Percentiles rank a stretch among this genome's conserved stretches.
Conservation (phyloP, 352 stramenopile species). For the Discostella stelligera region DNA sequence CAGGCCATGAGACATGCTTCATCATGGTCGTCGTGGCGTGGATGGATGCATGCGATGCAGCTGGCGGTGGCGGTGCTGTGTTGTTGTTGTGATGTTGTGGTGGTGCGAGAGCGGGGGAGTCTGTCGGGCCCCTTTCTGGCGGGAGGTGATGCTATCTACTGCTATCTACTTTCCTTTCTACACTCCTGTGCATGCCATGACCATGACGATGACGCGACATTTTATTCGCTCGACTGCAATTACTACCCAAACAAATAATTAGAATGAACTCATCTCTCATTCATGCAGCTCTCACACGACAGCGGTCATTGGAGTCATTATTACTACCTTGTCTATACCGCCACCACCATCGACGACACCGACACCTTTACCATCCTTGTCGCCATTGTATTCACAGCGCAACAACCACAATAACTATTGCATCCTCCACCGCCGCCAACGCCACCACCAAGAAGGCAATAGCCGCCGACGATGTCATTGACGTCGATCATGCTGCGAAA, state of each 20-base stretch:
- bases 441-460: slow-evolving; percentile 1
- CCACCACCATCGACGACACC: neutral
- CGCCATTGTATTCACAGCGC: neutral
- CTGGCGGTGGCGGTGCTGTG: no score
- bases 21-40: neutral
- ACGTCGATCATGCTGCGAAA: neutral
- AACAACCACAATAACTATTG: neutral
- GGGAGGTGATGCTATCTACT: no score
- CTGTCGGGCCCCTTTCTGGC: no score
- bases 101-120: no score
- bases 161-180: no score
- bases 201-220: no score
- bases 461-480: slow-evolving; percentile 7
- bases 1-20: neutral
- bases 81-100: no score
- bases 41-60: neutral
- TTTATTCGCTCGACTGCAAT: no score
- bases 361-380: neutral
- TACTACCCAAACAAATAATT: no score
- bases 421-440: neutral
- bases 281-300: neutral
- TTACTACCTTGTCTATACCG: no score
- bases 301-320: neutral
- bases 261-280: neutral
- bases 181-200: no score